phyloP scores from a whole-genome alignment of 2,329 filamentous ascomycete species.

The Hypoxylon sp. region DNA sequence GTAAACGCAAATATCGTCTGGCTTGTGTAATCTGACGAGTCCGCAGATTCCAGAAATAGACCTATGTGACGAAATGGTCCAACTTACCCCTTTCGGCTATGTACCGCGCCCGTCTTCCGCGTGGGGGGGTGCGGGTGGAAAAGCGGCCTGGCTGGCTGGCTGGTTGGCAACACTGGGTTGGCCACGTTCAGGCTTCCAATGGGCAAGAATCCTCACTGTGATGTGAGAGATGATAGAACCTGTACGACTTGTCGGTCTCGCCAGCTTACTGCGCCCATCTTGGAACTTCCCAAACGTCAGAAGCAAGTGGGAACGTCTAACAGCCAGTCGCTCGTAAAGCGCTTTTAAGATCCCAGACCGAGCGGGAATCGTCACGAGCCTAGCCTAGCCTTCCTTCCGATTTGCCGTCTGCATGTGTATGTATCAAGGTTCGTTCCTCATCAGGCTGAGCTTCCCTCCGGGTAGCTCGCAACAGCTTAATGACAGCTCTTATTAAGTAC shows the following conservation, averaged over 20 bases:
- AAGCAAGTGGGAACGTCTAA: slow-evolving; percentile 24
- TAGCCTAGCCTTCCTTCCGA: slow-evolving; percentile 11
- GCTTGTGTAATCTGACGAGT: slow-evolving; percentile 24
- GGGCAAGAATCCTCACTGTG: slow-evolving; percentile 14
- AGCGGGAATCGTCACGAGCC: slow-evolving; percentile 15
- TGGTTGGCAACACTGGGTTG: neutral
- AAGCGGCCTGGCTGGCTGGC: neutral
- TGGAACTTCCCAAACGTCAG: slow-evolving; percentile 17
- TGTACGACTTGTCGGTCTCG: slow-evolving; percentile 24
- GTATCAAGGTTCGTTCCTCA: neutral
- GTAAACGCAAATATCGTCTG: neutral
- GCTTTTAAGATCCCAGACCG: slow-evolving; percentile 13
- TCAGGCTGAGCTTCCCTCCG: slow-evolving; percentile 20
- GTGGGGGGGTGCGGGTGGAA: slow-evolving; percentile 34
- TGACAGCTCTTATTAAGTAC: slow-evolving; percentile 20
- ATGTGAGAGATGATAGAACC: slow-evolving; percentile 25
- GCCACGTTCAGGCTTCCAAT: slow-evolving; percentile 24
- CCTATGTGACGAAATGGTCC: slow-evolving; percentile 25
- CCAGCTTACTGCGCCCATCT: slow-evolving; percentile 25
- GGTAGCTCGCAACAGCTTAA: slow-evolving; percentile 23
- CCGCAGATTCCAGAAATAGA: slow-evolving; percentile 40
- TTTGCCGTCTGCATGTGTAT: slow-evolving; percentile 1
- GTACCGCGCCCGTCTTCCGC: slow-evolving; percentile 32
- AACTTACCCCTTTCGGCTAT: slow-evolving; percentile 36
- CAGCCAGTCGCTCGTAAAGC: slow-evolving; percentile 20